phyloP scores from a whole-genome alignment of 2,329 filamentous ascomycete genomes.

The Hypoxylon sp. region DNA sequence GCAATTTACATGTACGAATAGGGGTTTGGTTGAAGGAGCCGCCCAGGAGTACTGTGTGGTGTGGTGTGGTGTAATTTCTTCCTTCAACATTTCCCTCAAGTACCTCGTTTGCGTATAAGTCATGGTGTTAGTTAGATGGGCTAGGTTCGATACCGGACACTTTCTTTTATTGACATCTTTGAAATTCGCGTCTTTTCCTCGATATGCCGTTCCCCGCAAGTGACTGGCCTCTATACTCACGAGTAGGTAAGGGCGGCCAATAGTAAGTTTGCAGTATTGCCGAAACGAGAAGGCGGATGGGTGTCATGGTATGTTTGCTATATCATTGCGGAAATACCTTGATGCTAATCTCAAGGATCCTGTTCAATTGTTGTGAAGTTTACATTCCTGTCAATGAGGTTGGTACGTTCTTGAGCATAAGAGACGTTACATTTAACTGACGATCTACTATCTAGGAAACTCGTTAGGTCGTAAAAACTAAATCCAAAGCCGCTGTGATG shows the following conservation, averaged over 20 bases:
- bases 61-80: background rate
- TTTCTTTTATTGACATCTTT: background rate
- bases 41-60: background rate
- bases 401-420: background rate
- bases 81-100: background rate
- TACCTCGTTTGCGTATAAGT: background rate
- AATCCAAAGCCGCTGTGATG: background rate
- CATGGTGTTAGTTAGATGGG: background rate
- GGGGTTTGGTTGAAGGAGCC: background rate
- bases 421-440: background rate
- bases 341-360: no score
- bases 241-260: background rate
- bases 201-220: background rate
- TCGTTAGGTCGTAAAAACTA: background rate
- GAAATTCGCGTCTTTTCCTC: background rate
- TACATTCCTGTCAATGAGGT: no score
- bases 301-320: background rate
- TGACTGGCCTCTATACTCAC: background rate
- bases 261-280: slow-evolving; percentile 9
- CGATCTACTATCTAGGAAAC: background rate
- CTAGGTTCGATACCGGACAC: background rate
- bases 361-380: no score
- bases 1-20: slow-evolving; percentile 2
- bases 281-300: slow-evolving; percentile 1
- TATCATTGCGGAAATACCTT: no score